Evolutionary conservation across 2,329 filamentous ascomycete species (phyloP), one percentile per base, ranked within the genome.

Genomic region (Macrophomina tecta): DNA sequence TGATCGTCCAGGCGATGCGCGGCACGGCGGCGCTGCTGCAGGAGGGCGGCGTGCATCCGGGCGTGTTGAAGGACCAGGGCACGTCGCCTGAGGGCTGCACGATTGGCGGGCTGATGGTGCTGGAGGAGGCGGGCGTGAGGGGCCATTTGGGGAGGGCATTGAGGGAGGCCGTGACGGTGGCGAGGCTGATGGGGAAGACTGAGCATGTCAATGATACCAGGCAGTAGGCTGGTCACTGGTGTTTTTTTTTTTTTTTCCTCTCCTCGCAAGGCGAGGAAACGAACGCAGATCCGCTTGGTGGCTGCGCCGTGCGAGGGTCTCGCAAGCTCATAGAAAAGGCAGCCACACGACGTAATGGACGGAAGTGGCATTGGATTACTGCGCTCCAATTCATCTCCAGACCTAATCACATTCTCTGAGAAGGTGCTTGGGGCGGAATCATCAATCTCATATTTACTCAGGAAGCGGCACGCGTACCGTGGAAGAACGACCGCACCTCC

Each of bases 141-240:
- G 75, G 72, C 0, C 67, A 68, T 42, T 45, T 77, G 30, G 74
- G 74, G 2, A 72, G 69, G 68, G 81, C 81, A 1, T 72, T 85
- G 14, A 73, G 83, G n/a, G 82, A 84, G 68, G 80, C 82, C 11
- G 81, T 83, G 0, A 83, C 82, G 5, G 74, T 83, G 67, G 81
- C 82, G 14, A 72, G 81, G 4, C 67, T 78, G 28, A 82, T 83
- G 80, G 80, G 75, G 16, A 76, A 71, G 0, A 72, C 70, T 1
- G 67, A 72, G 11, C 81, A 82, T 70, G 75, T 82, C 0, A 82
- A 82, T 63, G 80, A 82, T 68, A 83, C 79, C 14, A 68, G 81
- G 77, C 46, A 56, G 46, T 65, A 64, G 51, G 30, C 28, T 1
- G 16, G 30, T 23, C 23, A 23, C 23, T 23, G 23, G 23, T 23